phyloP scores from a whole-genome alignment of 2,329 filamentous ascomycete genomes.

The Ilyonectria mors-panacis region DNA sequence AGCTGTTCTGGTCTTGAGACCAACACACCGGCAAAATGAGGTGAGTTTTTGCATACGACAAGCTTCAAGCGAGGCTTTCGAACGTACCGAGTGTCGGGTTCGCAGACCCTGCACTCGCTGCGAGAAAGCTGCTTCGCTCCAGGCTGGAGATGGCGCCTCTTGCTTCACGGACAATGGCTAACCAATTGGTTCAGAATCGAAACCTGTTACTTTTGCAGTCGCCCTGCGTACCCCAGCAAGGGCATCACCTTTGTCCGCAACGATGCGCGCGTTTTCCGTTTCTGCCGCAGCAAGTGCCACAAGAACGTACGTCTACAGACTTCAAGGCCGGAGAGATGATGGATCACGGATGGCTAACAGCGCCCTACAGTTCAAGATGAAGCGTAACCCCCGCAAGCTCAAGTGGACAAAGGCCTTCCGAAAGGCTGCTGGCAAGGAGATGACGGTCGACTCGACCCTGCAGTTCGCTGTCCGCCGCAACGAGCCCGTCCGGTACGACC shows the following conservation, averaged over 20 bases:
- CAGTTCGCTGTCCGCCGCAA: conserved; percentile 95
- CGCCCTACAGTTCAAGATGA: conserved; percentile 85
- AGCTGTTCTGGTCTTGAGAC: conserved; percentile 46
- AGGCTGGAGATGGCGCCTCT: conserved; percentile 18
- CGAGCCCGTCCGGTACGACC: conserved; percentile 95
- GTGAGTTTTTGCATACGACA: conserved; percentile 34
- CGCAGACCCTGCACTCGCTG: background rate
- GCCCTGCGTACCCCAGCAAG: conserved; percentile 69
- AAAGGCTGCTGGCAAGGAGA: conserved; percentile 82
- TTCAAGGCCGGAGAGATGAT: background rate
- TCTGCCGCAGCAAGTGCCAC: conserved; percentile 74
- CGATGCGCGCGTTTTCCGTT: conserved; percentile 69
- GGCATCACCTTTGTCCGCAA: conserved; percentile 68
- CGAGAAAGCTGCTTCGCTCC: background rate
- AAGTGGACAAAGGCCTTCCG: conserved; percentile 98
- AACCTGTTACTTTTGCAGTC: conserved; percentile 63
- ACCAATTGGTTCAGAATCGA: conserved; percentile 56
- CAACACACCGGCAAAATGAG: conserved; percentile 47
- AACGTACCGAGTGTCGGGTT: background rate
- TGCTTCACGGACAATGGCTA: conserved; percentile 28
- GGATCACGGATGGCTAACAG: conserved; percentile 19
- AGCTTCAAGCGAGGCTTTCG: background rate
- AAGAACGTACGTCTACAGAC: conserved; percentile 64
- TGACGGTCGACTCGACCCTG: conserved; percentile 95
- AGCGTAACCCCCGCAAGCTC: conserved; percentile 96